Conservation (phyloP, 192 early-diverging fungal species). For the Coemansia sp. region DNA sequence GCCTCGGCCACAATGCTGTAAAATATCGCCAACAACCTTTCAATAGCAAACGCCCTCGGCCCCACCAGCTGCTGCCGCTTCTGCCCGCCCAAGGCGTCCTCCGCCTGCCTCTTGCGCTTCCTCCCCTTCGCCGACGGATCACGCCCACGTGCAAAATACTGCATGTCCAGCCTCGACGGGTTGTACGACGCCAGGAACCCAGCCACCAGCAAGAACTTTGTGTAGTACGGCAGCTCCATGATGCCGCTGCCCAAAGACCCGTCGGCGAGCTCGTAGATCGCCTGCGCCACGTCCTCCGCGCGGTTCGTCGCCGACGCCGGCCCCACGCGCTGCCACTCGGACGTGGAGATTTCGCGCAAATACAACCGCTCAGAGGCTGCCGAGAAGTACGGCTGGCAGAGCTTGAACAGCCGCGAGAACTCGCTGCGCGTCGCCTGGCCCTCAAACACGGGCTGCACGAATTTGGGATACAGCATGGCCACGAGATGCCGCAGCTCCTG, state of each 20-base stretch:
- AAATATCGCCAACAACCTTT: slow-evolving; percentile 96
- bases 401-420: slow-evolving; percentile 68
- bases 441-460: slow-evolving; percentile 78
- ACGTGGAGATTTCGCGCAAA: slow-evolving; percentile 86
- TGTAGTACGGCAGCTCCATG: slow-evolving; percentile 81
- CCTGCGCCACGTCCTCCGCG: slow-evolving; percentile 39
- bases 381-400: slow-evolving; percentile 76
- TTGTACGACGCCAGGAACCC: slow-evolving; percentile 94
- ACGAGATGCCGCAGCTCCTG: slow-evolving; percentile 85
- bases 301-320: slow-evolving; percentile 40
- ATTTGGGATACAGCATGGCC: slow-evolving; percentile 79
- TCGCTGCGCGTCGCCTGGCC: slow-evolving; percentile 67
- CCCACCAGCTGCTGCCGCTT: slow-evolving; percentile 85
- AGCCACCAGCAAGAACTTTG: slow-evolving; percentile 87
- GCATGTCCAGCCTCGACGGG: slow-evolving; percentile 76
- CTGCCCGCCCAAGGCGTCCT: slow-evolving; percentile 49
- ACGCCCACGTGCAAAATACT: slow-evolving; percentile 73
- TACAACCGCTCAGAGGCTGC: slow-evolving; percentile 83
- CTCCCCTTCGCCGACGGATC: slow-evolving; percentile 18
- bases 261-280: slow-evolving; percentile 48
- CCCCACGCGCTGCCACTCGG: slow-evolving; percentile 67
- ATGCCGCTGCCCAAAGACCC: slow-evolving; percentile 29
- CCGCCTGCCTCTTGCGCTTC: slow-evolving; percentile 31
- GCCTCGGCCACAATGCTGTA: slow-evolving; percentile 78
- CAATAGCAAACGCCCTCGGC: slow-evolving; percentile 90